phyloP scores from a whole-genome alignment of 306 rosid genomes.

The Inga leiocalycina region DNA sequence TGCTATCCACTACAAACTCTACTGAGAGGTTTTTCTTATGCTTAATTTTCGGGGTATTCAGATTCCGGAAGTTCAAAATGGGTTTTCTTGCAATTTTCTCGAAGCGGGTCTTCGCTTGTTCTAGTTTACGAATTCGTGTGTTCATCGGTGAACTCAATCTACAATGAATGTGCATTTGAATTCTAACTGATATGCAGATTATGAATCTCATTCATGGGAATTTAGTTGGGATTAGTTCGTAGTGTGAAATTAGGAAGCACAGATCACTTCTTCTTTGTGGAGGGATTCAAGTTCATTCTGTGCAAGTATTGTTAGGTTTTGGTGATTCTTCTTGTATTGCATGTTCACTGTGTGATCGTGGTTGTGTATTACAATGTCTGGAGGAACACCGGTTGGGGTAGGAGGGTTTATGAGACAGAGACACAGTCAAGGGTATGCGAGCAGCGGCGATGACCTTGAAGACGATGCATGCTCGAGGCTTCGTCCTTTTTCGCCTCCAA shows the following conservation, averaged over 20 bases:
- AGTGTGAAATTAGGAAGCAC: slow-evolving; percentile 17
- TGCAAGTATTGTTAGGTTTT: slow-evolving; percentile 37
- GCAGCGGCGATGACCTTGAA: slow-evolving; percentile 94
- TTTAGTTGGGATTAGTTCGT: slow-evolving; percentile 32
- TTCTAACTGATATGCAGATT: slow-evolving; percentile 10
- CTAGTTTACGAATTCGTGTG: slow-evolving; percentile 38
- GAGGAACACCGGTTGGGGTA: slow-evolving; percentile 83
- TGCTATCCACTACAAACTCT: slow-evolving; percentile 12
- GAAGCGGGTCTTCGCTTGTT: slow-evolving; percentile 33
- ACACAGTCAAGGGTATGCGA: slow-evolving; percentile 91
- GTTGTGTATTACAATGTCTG: slow-evolving; percentile 65
- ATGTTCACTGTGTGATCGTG: not conserved
- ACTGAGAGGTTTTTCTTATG: not conserved
- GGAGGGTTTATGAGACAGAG: slow-evolving; percentile 93
- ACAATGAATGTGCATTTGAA: not conserved
- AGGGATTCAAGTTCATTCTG: slow-evolving; percentile 32
- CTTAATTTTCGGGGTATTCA: not conserved
- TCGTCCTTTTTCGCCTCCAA: slow-evolving; percentile 44
- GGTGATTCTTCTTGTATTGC: slow-evolving; percentile 35
- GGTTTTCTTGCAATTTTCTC: slow-evolving; percentile 49
- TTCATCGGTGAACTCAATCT: slow-evolving; percentile 20
- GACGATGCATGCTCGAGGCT: slow-evolving; percentile 96
- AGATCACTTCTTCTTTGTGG: slow-evolving; percentile 24
- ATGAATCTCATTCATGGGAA: slow-evolving; percentile 31
- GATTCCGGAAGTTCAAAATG: slow-evolving; percentile 20